Conservation (phyloP, 2,329 filamentous ascomycete genomes). For the Phaeosphaeriaceae sp. region DNA sequence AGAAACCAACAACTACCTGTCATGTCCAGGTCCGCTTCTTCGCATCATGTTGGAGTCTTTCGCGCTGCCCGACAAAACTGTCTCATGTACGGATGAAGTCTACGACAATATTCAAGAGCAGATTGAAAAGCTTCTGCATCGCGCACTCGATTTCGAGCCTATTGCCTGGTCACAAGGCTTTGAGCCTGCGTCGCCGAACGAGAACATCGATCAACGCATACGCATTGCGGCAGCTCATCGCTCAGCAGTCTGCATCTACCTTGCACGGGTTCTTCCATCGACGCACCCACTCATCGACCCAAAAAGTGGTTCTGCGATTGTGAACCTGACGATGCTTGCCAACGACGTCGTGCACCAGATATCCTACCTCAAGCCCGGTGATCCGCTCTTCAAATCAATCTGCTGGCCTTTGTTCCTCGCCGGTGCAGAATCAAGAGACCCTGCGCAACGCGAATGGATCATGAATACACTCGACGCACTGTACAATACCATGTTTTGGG, state of each 20-base stretch:
- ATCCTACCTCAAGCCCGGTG: conserved; percentile 56
- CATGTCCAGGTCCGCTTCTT: conserved; percentile 45
- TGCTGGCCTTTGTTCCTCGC: conserved; percentile 68
- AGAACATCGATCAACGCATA: conserved; percentile 44
- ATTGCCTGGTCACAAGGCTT: conserved; percentile 41
- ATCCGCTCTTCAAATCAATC: conserved; percentile 66
- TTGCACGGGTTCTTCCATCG: conserved; percentile 43
- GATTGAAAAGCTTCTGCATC: conserved; percentile 31
- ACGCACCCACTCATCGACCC: conserved; percentile 51
- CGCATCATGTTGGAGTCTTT: conserved; percentile 48
- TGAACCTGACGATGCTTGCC: conserved; percentile 51
- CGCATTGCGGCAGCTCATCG: conserved; percentile 49
- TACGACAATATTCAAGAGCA: conserved; percentile 31
- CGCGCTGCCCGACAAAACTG: conserved; percentile 38
- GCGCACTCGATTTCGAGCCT: conserved; percentile 42
- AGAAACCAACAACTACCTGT: conserved; percentile 51
- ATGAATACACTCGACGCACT: conserved; percentile 53
- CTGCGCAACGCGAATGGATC: conserved; percentile 60
- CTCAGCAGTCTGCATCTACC: conserved; percentile 51
- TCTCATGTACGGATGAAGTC: conserved; percentile 9
- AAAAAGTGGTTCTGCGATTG: conserved; percentile 44
- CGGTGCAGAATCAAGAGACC: conserved; percentile 62
- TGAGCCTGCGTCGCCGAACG: conserved; percentile 40
- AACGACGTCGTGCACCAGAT: conserved; percentile 62
- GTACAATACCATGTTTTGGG: conserved; percentile 48